Conservation (phyloP, 225 moss, liverwort and hornwort species). For the Rhytidiadelphus loreus region DNA sequence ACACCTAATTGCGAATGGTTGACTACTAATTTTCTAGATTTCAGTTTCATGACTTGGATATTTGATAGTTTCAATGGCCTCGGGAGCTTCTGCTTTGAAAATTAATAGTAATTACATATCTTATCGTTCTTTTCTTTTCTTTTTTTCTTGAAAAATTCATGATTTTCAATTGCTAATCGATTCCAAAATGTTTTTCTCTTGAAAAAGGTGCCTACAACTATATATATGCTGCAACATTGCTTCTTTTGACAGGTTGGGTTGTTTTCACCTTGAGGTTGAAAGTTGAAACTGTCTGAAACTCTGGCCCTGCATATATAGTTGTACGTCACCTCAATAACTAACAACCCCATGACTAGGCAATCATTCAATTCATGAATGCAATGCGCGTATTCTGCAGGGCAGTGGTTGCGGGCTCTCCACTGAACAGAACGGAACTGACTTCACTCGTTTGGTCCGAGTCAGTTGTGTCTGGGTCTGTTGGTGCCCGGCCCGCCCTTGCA, state of each 20-base stretch:
- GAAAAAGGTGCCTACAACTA: background rate
- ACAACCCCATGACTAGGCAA: background rate
- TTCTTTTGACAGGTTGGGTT: background rate
- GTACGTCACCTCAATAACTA: too few relatives aligned
- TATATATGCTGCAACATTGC: background rate
- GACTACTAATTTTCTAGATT: background rate
- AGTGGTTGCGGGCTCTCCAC: background rate
- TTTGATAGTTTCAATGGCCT: rapidly evolving
- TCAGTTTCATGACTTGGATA: rapidly evolving
- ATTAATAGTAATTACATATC: background rate
- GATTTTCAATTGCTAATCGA: background rate
- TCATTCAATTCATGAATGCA: too few relatives aligned
- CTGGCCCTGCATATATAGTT: background rate
- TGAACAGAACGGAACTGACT: too few relatives aligned
- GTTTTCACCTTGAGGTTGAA: background rate
- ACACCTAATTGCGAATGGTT: rapidly evolving
- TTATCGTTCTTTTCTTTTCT: too few relatives aligned
- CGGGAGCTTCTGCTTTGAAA: background rate
- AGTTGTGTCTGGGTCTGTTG: background rate
- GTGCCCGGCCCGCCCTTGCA: background rate
- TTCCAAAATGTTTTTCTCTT: background rate
- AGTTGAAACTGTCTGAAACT: background rate
- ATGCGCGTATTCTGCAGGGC: too few relatives aligned
- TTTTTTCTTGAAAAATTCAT: background rate
- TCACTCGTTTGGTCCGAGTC: background rate